Evolutionary conservation across 495 filamentous ascomycete species (phyloP), one percentile per base, ranked within the genome.

Genomic region (Collariella sp.): DNA sequence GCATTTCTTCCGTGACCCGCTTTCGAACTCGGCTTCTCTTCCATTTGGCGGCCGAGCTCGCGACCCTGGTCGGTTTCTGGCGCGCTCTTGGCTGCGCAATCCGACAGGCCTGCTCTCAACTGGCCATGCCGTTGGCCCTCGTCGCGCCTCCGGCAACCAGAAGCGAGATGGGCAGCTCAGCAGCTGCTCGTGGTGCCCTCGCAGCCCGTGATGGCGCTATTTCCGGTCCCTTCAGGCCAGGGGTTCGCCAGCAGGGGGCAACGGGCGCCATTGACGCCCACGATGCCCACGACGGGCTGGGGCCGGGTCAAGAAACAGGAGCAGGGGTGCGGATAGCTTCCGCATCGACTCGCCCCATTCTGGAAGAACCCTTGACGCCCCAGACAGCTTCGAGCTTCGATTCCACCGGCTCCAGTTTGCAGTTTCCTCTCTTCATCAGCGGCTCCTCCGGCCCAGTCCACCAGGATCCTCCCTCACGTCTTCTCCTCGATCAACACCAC

Each of bases 351-450:
- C 54, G 23, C 33, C 50, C 46, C 46, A 54, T 47, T 38, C 54
- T 41, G 33, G 52, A 58, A 53, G 52, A 47, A 54, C 52, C 62
- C 61, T 60, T 50, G 58, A 58, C 53, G 49, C 49, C 62, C 54
- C 56, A 24, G 58, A 58, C 58, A 43, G 52, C 52, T 46, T 47
- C 50, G 52, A 55, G 60, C 34, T 58, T 53, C 59, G 46, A 56
- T 55, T 49, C 50, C 55, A 46, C 52, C 50, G 39, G 57, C 54
- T 58, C 57, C 57, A 60, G 56, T 51, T 34, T 48, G 39, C 57
- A 59, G 40, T 60, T 65, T 35, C 46, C 53, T 54, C 48, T 58
- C 55, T 60, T 60, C 57, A 47, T 52, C 52, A 59, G n/a, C 50
- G 36, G 22, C 42, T 46, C 51, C 45, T 52, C 44, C 46, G 36